A percentile compares a stretch with the other conserved stretches of the same genome.
These are phyloP conservation scores for Pestalotiopsis fici DNA, from an alignment of 2,329 filamentous ascomycete genomes.

Conservation along the genomic window DNA sequence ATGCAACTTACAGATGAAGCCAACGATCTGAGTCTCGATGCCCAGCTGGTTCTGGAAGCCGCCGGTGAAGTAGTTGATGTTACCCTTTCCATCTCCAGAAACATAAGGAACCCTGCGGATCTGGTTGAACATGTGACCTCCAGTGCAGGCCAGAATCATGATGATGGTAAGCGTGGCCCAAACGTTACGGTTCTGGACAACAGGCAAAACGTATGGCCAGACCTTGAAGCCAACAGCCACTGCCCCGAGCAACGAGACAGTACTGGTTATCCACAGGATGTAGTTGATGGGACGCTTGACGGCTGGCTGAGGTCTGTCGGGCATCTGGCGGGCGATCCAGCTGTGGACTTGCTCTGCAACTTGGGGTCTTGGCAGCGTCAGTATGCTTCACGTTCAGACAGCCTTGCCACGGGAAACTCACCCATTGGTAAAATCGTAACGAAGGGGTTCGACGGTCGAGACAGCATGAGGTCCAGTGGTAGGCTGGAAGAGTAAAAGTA, in stretches of 20 bases:
- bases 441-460: constrained; percentile 65
- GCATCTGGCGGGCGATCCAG: constrained; percentile 79
- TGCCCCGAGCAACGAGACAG: constrained; percentile 69
- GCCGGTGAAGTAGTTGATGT: constrained; percentile 84
- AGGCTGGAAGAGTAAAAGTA: constrained; percentile 84
- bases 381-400: not conserved
- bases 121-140: constrained; percentile 99
- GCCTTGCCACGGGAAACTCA: constrained; percentile 40
- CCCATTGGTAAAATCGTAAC: constrained; percentile 86
- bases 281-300: constrained; percentile 88
- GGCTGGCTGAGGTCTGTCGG: constrained; percentile 75
- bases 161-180: constrained; percentile 93
- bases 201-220: constrained; percentile 76
- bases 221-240: constrained; percentile 70
- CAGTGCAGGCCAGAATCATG: constrained; percentile 87
- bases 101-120: constrained; percentile 96
- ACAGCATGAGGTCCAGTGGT: constrained; percentile 80
- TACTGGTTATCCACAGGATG: constrained; percentile 67
- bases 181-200: constrained; percentile 87
- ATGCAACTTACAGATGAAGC: constrained; percentile 78
- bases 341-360: constrained; percentile 75
- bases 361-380: constrained; percentile 55
- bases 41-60: constrained; percentile 95
- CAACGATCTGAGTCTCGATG: constrained; percentile 92
- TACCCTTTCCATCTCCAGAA: constrained; percentile 78